A percentile compares a stretch with the other conserved stretches of the same genome.
Conservation (phyloP, 768 basidiomycete species). For the Suillus brevipes region DNA sequence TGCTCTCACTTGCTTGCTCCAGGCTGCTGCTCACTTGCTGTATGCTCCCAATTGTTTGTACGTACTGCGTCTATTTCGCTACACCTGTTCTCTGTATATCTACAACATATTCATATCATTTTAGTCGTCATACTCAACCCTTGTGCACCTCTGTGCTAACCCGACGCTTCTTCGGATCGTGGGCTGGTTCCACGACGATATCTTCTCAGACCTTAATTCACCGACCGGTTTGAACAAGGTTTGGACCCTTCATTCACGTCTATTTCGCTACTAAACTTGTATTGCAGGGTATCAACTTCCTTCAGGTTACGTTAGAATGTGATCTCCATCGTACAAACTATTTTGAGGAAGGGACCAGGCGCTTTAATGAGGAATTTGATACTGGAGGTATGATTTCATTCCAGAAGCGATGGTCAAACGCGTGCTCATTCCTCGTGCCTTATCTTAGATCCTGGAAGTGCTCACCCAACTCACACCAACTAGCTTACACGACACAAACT, state of each 20-base stretch:
- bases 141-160: constrained; percentile 56
- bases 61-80: too few relatives aligned
- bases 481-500: too few relatives aligned
- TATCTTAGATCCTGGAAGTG: constrained; percentile 52
- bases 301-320: constrained; percentile 57
- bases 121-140: too few relatives aligned
- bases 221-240: constrained; percentile 75
- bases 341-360: constrained; percentile 64
- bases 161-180: constrained; percentile 69
- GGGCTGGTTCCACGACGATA: constrained; percentile 72
- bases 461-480: too few relatives aligned
- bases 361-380: constrained; percentile 63
- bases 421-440: constrained; percentile 1
- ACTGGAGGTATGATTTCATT: constrained; percentile 43
- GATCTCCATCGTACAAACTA: constrained; percentile 58
- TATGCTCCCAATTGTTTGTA: too few relatives aligned
- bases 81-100: too few relatives aligned
- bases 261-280: not conserved
- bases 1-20: too few relatives aligned
- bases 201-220: constrained; percentile 69
- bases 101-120: too few relatives aligned
- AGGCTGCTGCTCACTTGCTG: too few relatives aligned
- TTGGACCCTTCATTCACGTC: constrained; percentile 1
- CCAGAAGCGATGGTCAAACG: not conserved
- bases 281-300: constrained; percentile 66